Percentiles rank a stretch among this genome's conserved stretches.
These are phyloP conservation scores for Boletus fagicola DNA, from an alignment of 768 basidiomycete species.

Conservation along the genomic window DNA sequence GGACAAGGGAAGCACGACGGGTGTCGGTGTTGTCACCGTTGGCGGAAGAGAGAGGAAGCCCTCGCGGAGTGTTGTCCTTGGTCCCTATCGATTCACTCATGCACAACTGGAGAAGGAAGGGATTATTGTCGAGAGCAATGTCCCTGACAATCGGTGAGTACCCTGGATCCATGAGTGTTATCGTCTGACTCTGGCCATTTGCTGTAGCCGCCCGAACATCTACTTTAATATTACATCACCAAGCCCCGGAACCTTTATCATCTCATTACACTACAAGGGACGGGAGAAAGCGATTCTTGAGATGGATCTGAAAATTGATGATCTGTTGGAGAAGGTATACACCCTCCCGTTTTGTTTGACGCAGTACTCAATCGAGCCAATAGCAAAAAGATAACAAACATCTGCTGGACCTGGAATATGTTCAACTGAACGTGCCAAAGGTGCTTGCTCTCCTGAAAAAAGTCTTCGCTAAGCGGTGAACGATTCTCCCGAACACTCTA, in stretches of 20 bases:
- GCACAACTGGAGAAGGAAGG: conserved; percentile 98
- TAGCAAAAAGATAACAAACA: conserved; percentile 99
- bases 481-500: conserved; percentile 6
- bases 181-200: neutral
- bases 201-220: conserved; percentile 85
- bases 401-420: conserved; percentile 94
- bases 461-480: conserved; percentile 85
- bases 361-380: conserved; percentile 17
- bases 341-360: neutral
- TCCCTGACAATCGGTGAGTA: conserved; percentile 91
- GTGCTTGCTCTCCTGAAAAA: conserved; percentile 90
- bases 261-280: conserved; percentile 97
- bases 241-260: conserved; percentile 97
- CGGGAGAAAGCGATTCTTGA: conserved; percentile 98
- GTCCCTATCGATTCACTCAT: conserved; percentile 97
- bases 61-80: conserved; percentile 78
- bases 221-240: conserved; percentile 99
- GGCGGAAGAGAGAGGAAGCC: conserved; percentile 98
- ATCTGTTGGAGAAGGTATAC: conserved; percentile 91
- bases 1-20: conserved; percentile 83
- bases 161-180: no score
- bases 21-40: conserved; percentile 92
- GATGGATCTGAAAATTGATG: conserved; percentile 99
- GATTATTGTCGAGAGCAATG: conserved; percentile 98
- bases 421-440: conserved; percentile 95